Conservation (phyloP, 116 monocot genomes). For the Zostera marina region DNA sequence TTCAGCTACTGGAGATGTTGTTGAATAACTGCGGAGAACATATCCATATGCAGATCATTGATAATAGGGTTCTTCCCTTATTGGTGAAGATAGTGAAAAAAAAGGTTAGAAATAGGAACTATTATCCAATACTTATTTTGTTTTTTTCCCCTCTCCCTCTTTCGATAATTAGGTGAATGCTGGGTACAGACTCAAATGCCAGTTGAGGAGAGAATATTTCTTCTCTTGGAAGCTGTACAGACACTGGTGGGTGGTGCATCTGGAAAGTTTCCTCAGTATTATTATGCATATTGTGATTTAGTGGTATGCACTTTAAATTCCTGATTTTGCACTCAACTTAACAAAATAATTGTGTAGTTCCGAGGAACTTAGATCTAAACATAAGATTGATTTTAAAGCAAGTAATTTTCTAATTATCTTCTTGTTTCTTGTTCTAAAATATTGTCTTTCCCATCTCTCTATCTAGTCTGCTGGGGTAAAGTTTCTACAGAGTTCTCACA, state of each 20-base stretch:
- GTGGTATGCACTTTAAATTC: constrained; percentile 33
- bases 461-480: constrained; percentile 34
- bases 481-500: constrained; percentile 41
- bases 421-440: too few species aligned
- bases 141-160: not conserved
- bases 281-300: constrained; percentile 83
- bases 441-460: not conserved
- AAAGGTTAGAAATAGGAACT: constrained; percentile 35
- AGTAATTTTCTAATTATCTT: too few species aligned
- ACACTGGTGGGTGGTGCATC: constrained; percentile 81
- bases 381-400: too few species aligned
- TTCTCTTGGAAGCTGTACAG: constrained; percentile 88
- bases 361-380: too few species aligned
- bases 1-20: constrained; percentile 88
- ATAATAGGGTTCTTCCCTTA: constrained; percentile 68
- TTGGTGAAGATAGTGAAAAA: constrained; percentile 98
- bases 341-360: too few species aligned
- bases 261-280: constrained; percentile 88
- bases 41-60: constrained; percentile 78
- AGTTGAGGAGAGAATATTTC: constrained; percentile 89
- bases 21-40: constrained; percentile 90
- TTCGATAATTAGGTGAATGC: not conserved
- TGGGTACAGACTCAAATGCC: constrained; percentile 80
- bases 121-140: too few species aligned
- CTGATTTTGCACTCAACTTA: too few species aligned